Evolutionary conservation across 1,139 yeast genomes (phyloP), one percentile per base, ranked within the genome.

Genomic region (Hanseniaspora gamundiae): DNA sequence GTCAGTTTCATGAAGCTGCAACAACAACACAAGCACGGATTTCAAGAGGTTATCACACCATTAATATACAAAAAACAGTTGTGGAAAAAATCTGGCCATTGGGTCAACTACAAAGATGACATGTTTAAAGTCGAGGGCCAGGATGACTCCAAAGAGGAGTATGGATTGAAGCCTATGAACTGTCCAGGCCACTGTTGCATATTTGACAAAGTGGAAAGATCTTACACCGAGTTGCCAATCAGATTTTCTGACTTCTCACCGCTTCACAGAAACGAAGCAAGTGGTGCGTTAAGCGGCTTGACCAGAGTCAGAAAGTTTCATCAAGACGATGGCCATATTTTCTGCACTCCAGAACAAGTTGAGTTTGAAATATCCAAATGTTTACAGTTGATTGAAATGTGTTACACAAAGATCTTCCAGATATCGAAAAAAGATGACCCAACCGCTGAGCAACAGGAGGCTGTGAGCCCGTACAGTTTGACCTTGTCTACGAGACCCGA

Each of bases 281-380:
- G 93, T 46, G 98, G 99, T 27, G 95, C 98, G 1, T 70, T 93
- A 40, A 76, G 94, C 2, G 99, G 99, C 1, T 68, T 93, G 47
- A 91, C 98, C 1, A 75, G 99, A 54, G 96, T 93, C 8, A 74
- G 99, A 51, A 76, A 96, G 53, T 93, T 93, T 70, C 98, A 93
- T 61, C 99, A 93, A 65, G 99, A 93, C 60, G 98, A 93, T 61
- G 98, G 96, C 10, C 98, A 93, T 59, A 91, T 93, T 39, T 93
- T 93, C 66, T 93, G 99, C 62, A 78, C 82, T 19, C 71, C 77
- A 45, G 79, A 73, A 22, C 98, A 93, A 63, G 82, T 93, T 45
- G 78, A 80, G 56, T 64, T 68, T 40, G 98, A 93, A 61, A 86
- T 91, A 47, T 61, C 71, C 26, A 76, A 79, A 49, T 83, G 93